These are phyloP conservation scores for Suhomyces guaymorum DNA, from an alignment of 1,139 yeast genomes.

Conservation along the genomic window DNA sequence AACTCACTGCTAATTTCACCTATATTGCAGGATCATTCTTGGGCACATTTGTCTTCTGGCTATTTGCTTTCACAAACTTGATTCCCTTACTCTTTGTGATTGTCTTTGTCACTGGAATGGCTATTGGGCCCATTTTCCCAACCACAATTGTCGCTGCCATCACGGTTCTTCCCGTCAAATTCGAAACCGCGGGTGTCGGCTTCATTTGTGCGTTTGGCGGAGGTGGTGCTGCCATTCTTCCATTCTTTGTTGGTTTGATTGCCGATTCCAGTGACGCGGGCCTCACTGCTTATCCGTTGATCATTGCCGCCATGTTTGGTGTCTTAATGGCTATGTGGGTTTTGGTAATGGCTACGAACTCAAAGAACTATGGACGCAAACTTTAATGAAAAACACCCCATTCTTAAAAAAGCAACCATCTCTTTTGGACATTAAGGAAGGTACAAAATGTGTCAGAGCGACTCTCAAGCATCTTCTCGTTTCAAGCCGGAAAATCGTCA, in stretches of 20 bases:
- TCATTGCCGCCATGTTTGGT: constrained; percentile 29
- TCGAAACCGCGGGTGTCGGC: constrained; percentile 72
- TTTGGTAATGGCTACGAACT: constrained; percentile 15
- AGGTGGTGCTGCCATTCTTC: constrained; percentile 74
- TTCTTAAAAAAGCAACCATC: too few species aligned
- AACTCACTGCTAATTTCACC: constrained; percentile 46
- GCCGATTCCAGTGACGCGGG: constrained; percentile 41
- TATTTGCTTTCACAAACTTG: constrained; percentile 23
- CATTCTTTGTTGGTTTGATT: constrained; percentile 59
- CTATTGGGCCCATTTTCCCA: constrained; percentile 82
- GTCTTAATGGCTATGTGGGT: constrained; percentile 33
- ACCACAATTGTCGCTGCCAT: constrained; percentile 68
- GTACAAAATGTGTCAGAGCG: too few species aligned
- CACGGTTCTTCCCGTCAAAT: constrained; percentile 58
- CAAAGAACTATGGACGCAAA: constrained; percentile 7
- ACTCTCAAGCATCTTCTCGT: too few species aligned
- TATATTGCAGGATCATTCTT: constrained; percentile 35
- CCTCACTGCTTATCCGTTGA: constrained; percentile 34
- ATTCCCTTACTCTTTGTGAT: constrained; percentile 30
- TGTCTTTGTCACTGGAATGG: constrained; percentile 61
- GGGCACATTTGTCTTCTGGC: constrained; percentile 36
- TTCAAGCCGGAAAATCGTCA: too few species aligned
- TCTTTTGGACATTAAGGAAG: too few species aligned
- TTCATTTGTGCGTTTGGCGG: constrained; percentile 73
- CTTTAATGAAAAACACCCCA: too few species aligned